A percentile compares a stretch with the other conserved stretches of the same genome.
These are phyloP conservation scores for Lumnitzera littorea DNA, from an alignment of 345 rosid species.

Conservation along the genomic window DNA sequence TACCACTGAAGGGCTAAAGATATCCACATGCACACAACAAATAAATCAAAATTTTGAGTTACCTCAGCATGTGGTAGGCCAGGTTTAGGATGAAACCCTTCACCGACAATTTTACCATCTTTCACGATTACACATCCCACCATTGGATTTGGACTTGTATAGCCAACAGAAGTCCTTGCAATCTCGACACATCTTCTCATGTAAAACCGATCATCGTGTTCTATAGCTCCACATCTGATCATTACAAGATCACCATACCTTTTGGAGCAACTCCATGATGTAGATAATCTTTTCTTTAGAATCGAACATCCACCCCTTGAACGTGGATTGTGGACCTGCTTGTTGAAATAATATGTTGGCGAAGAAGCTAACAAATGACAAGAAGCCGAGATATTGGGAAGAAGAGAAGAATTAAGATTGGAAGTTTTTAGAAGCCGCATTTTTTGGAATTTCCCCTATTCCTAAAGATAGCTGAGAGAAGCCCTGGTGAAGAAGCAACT, in stretches of 20 bases:
- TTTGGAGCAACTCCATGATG: conserved; percentile 3
- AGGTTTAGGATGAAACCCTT: conserved; percentile 97
- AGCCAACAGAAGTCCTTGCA: conserved; percentile 68
- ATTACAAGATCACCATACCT: conserved; percentile 8
- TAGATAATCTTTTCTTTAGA: not conserved
- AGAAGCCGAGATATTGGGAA: not conserved
- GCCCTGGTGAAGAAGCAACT: too few relatives aligned
- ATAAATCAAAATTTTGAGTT: conserved; percentile 5
- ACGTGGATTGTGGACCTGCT: not conserved
- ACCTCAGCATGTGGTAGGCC: conserved; percentile 99
- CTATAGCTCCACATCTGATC: conserved; percentile 20
- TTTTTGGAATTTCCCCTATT: too few relatives aligned
- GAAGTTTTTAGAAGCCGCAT: conserved; percentile 3
- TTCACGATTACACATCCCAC: conserved; percentile 91
- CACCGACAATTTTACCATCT: conserved; percentile 76
- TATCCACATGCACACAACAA: too few relatives aligned
- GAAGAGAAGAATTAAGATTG: not conserved
- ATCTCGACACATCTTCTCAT: conserved; percentile 72
- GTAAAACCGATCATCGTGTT: conserved; percentile 49
- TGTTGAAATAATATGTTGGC: not conserved
- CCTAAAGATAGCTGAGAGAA: too few relatives aligned
- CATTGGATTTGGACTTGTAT: conserved; percentile 93
- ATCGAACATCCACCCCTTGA: not conserved
- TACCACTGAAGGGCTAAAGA: too few relatives aligned
- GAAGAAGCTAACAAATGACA: conserved; percentile 4